phyloP scores from a whole-genome alignment of 352 stramenopile genomes.

The Phytophthora syringae region DNA sequence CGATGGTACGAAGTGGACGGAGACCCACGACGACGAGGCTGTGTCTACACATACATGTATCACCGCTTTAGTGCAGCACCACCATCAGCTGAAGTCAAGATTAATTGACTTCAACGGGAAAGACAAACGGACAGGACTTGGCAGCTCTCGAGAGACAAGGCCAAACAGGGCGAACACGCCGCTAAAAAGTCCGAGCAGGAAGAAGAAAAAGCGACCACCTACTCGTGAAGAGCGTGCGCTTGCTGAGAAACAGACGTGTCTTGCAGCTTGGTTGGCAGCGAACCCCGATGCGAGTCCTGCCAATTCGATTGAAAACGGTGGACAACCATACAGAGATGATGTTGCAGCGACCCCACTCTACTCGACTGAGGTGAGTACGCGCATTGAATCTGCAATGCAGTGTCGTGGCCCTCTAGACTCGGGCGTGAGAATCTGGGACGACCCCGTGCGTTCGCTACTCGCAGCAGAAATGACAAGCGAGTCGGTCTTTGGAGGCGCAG shows the following conservation, averaged over 20 bases:
- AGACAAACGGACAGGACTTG: not conserved
- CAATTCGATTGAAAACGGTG: constrained; percentile 2
- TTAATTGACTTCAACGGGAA: constrained; percentile 4
- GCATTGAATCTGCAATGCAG: constrained; percentile 43
- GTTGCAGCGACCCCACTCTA: constrained; percentile 19
- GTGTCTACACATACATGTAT: not conserved
- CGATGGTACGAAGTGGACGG: constrained; percentile 12
- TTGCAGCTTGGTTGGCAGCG: constrained; percentile 25
- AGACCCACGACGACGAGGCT: constrained; percentile 10
- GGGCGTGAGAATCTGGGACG: constrained; percentile 41
- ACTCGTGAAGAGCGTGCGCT: constrained; percentile 30
- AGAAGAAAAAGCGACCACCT: constrained; percentile 26
- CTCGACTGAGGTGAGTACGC: constrained; percentile 46
- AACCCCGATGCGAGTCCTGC: constrained; percentile 13
- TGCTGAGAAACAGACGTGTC: constrained; percentile 18
- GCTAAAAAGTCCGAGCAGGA: constrained; percentile 22
- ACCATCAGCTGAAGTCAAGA: constrained; percentile 15
- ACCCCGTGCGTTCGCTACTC: constrained; percentile 56
- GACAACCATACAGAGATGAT: no score
- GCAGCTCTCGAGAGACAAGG: not conserved
- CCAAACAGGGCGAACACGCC: constrained; percentile 8
- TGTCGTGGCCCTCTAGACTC: constrained; percentile 17
- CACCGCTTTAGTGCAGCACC: constrained; percentile 6
- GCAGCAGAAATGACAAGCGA: constrained; percentile 66
- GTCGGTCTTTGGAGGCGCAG: constrained; percentile 52